phyloP scores from a whole-genome alignment of 31 red algal genomes.

The Asparagopsis taxiformis region DNA sequence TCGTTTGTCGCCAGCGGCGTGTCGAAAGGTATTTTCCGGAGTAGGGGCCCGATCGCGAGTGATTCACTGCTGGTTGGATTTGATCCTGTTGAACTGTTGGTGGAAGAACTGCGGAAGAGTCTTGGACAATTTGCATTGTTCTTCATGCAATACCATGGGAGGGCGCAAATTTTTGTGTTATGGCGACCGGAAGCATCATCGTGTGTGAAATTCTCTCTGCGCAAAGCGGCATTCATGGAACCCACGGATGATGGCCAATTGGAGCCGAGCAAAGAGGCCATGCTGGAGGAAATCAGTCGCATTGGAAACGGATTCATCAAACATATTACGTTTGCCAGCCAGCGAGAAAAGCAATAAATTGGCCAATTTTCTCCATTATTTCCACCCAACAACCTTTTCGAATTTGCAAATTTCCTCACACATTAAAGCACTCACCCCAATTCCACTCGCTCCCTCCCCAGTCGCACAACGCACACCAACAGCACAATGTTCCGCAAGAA shows the following conservation, averaged over 20 bases:
- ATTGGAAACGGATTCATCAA: conserved; percentile 40
- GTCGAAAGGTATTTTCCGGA: background rate
- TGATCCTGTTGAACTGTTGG: conserved; percentile 20
- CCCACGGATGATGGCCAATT: conserved; percentile 2
- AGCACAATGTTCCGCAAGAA: conserved; percentile 38
- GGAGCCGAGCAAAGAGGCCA: conserved; percentile 5
- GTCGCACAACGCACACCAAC: too few relatives aligned
- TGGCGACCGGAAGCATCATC: conserved; percentile 31
- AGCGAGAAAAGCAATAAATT: too few relatives aligned
- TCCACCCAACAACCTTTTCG: too few relatives aligned
- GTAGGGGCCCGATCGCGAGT: too few relatives aligned
- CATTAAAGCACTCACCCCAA: background rate
- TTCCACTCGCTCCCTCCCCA: background rate
- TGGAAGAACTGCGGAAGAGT: conserved; percentile 11
- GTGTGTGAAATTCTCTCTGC: conserved; percentile 31
- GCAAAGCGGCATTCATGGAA: conserved; percentile 23
- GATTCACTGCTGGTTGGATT: conserved; percentile 38
- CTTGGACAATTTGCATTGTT: conserved; percentile 59
- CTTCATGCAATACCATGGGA: conserved; percentile 18
- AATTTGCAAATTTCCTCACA: too few relatives aligned
- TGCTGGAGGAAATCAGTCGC: conserved; percentile 25
- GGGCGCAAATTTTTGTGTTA: conserved; percentile 35
- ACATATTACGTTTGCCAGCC: too few relatives aligned
- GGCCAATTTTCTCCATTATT: too few relatives aligned
- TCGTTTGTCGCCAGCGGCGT: conserved; percentile 1